These are phyloP conservation scores for Anaeromyces robustus DNA, from an alignment of 192 early-diverging fungal genomes.

Conservation along the genomic window DNA sequence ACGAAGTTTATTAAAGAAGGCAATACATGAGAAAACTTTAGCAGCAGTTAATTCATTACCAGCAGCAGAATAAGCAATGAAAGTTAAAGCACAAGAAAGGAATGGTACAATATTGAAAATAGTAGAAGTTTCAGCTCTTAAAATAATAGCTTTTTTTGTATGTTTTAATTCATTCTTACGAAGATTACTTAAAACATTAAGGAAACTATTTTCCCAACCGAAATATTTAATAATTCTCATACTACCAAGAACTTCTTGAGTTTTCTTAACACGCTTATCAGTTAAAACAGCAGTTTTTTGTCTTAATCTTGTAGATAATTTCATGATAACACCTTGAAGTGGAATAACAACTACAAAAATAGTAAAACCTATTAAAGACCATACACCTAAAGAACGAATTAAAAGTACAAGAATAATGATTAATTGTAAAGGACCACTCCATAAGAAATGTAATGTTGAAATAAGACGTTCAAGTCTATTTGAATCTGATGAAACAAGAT, in stretches of 20 bases:
- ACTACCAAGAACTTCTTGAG: constrained; percentile 13
- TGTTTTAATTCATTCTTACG: constrained; percentile 8
- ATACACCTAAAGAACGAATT: constrained; percentile 10
- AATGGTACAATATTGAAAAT: neutral
- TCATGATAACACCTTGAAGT: constrained; percentile 12
- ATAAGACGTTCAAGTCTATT: constrained; percentile 5
- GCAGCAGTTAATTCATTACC: constrained; percentile 15
- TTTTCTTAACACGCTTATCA: constrained; percentile 18
- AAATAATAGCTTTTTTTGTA: neutral
- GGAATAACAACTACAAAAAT: constrained; percentile 6
- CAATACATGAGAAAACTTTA: constrained; percentile 21
- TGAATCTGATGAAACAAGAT: constrained; percentile 16
- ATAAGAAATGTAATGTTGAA: constrained; percentile 22
- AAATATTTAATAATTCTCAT: constrained; percentile 19
- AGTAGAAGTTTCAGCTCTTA: neutral
- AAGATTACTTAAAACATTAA: constrained; percentile 6
- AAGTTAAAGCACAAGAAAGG: neutral
- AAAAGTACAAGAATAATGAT: constrained; percentile 19
- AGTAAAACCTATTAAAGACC: constrained; percentile 9
- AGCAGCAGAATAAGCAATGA: neutral
- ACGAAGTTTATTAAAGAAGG: constrained; percentile 8
- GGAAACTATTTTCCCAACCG: constrained; percentile 14
- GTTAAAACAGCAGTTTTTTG: constrained; percentile 9
- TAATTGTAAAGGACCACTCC: constrained; percentile 19
- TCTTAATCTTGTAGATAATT: constrained; percentile 9